These are phyloP conservation scores for Penicillium psychrosexuale DNA, from an alignment of 2,329 filamentous ascomycete genomes.

Conservation along the genomic window DNA sequence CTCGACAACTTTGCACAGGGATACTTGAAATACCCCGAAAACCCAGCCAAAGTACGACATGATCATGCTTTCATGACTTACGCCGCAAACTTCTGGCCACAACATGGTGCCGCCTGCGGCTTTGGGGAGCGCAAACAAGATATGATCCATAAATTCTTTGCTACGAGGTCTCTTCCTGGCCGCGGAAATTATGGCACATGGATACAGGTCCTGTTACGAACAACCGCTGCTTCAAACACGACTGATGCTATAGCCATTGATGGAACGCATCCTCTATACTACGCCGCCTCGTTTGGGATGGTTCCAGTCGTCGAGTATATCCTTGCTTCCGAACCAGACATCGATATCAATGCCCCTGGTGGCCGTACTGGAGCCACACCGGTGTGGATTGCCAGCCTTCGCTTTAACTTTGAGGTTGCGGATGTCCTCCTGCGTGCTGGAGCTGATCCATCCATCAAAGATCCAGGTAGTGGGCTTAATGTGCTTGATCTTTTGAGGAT, in stretches of 20 bases:
- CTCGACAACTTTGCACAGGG: constrained; percentile 20
- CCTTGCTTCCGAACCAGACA: constrained; percentile 11
- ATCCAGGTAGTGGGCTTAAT: constrained; percentile 11
- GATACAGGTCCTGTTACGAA: constrained; percentile 13
- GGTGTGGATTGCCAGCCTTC: constrained; percentile 17
- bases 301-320: constrained; percentile 15
- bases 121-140: background rate
- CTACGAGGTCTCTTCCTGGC: constrained; percentile 8
- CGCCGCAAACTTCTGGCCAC: constrained; percentile 16
- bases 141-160: constrained; percentile 16
- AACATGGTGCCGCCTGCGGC: constrained; percentile 7
- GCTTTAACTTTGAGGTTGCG: constrained; percentile 15
- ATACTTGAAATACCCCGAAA: background rate
- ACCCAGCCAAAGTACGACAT: background rate
- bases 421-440: constrained; percentile 18
- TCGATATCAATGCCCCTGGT: constrained; percentile 20
- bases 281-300: constrained; percentile 22
- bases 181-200: constrained; percentile 20
- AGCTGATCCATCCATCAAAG: constrained; percentile 18
- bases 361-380: constrained; percentile 17
- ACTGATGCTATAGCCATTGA: constrained; percentile 5
- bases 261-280: constrained; percentile 20
- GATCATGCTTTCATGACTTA: constrained; percentile 14
- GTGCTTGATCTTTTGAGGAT: constrained; percentile 9
- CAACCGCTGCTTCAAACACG: background rate